Conservation (phyloP, 352 stramenopile genomes). For the Hyaloperonospora arabidopsidis region DNA sequence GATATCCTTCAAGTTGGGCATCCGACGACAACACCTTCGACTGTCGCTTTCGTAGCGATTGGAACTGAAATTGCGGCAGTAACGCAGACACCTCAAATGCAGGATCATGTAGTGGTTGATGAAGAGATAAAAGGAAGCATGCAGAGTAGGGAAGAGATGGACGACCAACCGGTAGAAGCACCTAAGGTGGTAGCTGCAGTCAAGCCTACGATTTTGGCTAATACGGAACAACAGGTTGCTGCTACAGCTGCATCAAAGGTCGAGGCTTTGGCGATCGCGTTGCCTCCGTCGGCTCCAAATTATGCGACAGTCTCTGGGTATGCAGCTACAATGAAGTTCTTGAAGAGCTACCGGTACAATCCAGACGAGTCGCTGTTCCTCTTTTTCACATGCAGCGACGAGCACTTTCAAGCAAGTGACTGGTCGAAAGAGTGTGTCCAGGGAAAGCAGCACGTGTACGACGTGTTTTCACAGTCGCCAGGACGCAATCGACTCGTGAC, state of each 20-base stretch:
- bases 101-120: conserved; percentile 5
- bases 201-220: no score
- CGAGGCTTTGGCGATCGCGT: neutral
- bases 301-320: conserved; percentile 27
- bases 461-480: conserved; percentile 51
- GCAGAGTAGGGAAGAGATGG: conserved; percentile 7
- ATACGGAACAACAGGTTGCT: conserved; percentile 1
- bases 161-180: conserved; percentile 5
- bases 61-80: neutral
- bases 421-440: conserved; percentile 42
- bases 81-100: conserved; percentile 7
- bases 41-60: conserved; percentile 5
- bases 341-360: conserved; percentile 38
- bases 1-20: conserved; percentile 23
- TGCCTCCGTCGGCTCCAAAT: conserved; percentile 17
- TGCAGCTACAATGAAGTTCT: conserved; percentile 37
- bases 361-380: conserved; percentile 47
- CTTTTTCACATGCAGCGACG: conserved; percentile 64
- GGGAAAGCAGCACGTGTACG: conserved; percentile 48
- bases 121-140: conserved; percentile 16
- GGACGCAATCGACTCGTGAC: conserved; percentile 47
- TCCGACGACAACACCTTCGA: conserved; percentile 9
- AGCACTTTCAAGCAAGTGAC: conserved; percentile 40
- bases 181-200: conserved; percentile 1
- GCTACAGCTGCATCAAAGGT: conserved; percentile 3